phyloP scores from a whole-genome alignment of 495 filamentous ascomycete species.

The Aspergillus coremiiformis region DNA sequence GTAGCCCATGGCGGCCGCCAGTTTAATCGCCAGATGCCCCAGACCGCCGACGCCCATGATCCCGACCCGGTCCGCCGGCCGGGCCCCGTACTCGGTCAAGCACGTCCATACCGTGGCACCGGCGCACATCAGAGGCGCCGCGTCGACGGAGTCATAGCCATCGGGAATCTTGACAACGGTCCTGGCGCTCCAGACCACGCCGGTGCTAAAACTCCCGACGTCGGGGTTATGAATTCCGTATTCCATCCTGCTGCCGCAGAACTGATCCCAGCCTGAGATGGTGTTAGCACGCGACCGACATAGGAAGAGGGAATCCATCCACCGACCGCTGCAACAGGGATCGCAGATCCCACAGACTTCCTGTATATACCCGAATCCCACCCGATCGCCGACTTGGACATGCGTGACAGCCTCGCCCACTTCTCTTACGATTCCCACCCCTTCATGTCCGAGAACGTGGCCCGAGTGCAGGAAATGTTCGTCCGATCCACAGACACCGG shows the following conservation, averaged over 20 bases:
- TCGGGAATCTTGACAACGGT: slow-evolving; percentile 12
- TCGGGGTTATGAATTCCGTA: slow-evolving; percentile 9
- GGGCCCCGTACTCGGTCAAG: slow-evolving; percentile 2
- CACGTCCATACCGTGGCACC: slow-evolving; percentile 10
- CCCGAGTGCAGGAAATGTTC: slow-evolving; percentile 29
- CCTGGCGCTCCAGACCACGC: slow-evolving; percentile 12
- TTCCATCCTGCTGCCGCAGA: slow-evolving; percentile 1
- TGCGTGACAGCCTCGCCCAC: slow-evolving; percentile 2
- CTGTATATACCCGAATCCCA: slow-evolving; percentile 13
- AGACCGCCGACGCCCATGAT: slow-evolving; percentile 12
- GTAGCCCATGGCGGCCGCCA: slow-evolving; percentile 13
- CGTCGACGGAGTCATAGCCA: slow-evolving; percentile 1
- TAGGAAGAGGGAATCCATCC: not conserved
- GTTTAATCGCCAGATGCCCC: slow-evolving; percentile 12
- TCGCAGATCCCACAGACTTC: slow-evolving; percentile 9
- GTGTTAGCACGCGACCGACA: not conserved
- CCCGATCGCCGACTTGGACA: slow-evolving; percentile 12
- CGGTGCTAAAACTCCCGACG: slow-evolving; percentile 8
- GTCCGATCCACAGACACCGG: slow-evolving; percentile 40
- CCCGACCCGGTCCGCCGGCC: slow-evolving; percentile 10
- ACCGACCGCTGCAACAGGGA: slow-evolving; percentile 6
- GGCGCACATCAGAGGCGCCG: slow-evolving; percentile 11
- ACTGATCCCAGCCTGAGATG: slow-evolving; percentile 3
- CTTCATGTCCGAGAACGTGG: slow-evolving; percentile 16
- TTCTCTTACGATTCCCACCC: slow-evolving; percentile 13